Percentiles rank a stretch among this genome's conserved stretches.
Evolutionary conservation across 108 stramenopile species (phyloP).

Genomic region (Pinguiococcus pyrenoidosus): DNA sequence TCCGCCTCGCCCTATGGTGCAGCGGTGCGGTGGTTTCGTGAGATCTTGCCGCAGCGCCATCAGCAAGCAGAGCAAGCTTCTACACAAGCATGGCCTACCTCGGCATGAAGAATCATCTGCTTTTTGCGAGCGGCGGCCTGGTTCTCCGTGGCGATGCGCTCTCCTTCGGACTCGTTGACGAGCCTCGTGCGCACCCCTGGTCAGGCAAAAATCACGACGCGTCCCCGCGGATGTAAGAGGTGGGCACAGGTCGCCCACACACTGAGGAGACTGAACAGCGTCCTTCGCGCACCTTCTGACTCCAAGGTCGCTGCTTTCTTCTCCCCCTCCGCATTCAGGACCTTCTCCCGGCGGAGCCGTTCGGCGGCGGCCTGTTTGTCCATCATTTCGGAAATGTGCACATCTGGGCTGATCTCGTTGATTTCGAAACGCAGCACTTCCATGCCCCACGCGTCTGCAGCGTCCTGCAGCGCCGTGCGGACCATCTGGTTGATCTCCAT

Average conservation of each 20-base stretch:
- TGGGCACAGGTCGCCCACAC: too few species aligned
- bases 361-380: constrained; percentile 97
- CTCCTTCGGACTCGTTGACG: constrained; percentile 90
- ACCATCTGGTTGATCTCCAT: constrained; percentile 73
- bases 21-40: too few species aligned
- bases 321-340: constrained; percentile 83
- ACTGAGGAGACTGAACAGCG: too few species aligned
- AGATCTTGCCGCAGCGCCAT: too few species aligned
- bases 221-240: too few species aligned
- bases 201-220: too few species aligned
- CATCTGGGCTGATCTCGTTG: constrained; percentile 89
- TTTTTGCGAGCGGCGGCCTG: constrained; percentile 76
- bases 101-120: constrained; percentile 63
- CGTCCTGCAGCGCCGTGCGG: constrained; percentile 74
- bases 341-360: constrained; percentile 77
- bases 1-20: constrained; percentile 69
- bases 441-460: constrained; percentile 86
- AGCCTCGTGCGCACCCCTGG: constrained; percentile 83
- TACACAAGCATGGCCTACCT: constrained; percentile 40
- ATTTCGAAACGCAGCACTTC: constrained; percentile 72
- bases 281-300: constrained; percentile 85
- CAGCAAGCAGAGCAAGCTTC: too few species aligned
- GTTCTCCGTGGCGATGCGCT: constrained; percentile 70
- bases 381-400: constrained; percentile 86
- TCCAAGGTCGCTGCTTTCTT: constrained; percentile 73